These are phyloP conservation scores for Talaromyces borbonicus DNA, from an alignment of 495 filamentous ascomycete species.

Conservation along the genomic window DNA sequence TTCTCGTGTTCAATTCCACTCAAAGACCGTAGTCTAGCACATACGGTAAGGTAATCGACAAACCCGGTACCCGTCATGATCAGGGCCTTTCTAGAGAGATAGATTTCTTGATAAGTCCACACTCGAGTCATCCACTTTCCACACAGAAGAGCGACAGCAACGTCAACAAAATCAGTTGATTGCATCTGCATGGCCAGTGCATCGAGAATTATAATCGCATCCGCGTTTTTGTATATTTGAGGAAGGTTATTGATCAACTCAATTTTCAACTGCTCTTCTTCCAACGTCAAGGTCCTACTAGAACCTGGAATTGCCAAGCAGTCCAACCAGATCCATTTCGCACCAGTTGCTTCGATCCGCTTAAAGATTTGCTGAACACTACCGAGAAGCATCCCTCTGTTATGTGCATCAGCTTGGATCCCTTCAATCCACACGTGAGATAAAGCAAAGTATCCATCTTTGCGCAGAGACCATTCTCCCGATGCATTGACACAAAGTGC, in stretches of 20 bases:
- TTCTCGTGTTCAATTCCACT: neutral
- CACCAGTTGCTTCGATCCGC: neutral
- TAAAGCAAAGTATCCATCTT: neutral
- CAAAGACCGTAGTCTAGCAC: neutral
- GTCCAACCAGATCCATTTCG: constrained; percentile 2
- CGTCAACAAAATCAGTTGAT: neutral
- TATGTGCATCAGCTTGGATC: neutral
- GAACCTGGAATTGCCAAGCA: neutral
- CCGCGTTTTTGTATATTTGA: neutral
- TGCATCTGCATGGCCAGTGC: neutral
- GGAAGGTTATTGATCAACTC: constrained; percentile 1
- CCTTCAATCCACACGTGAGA: neutral
- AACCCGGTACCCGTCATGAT: neutral
- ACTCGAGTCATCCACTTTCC: constrained; percentile 1
- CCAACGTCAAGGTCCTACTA: neutral
- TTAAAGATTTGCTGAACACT: neutral
- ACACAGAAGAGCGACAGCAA: neutral
- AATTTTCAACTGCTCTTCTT: neutral
- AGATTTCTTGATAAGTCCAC: neutral
- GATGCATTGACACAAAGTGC: neutral
- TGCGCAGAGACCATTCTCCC: neutral
- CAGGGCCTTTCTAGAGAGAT: neutral
- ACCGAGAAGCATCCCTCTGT: neutral
- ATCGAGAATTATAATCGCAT: neutral
- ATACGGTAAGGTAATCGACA: neutral